phyloP scores from a whole-genome alignment of 306 rosid genomes.

The Sicyos edulis region DNA sequence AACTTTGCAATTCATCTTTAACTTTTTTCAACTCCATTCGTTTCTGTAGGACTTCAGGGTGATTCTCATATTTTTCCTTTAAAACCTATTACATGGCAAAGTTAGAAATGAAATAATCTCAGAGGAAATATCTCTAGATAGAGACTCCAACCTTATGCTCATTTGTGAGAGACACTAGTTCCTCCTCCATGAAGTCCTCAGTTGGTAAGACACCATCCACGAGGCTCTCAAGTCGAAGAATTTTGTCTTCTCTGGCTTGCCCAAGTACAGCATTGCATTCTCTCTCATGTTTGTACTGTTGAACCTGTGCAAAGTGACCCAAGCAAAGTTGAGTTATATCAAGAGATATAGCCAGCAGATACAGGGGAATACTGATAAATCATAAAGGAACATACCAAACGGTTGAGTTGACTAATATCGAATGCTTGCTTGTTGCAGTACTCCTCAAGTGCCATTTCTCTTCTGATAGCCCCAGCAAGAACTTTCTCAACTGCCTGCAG shows the following conservation, averaged over 20 bases:
- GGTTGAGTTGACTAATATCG: conserved; percentile 81
- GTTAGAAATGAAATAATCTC: conserved; percentile 25
- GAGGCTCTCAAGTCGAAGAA: conserved; percentile 83
- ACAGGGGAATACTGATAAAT: conserved; percentile 7
- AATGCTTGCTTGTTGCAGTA: conserved; percentile 70
- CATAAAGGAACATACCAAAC: conserved; percentile 57
- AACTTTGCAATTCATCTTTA: conserved; percentile 65
- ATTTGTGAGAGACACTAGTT: conserved; percentile 54
- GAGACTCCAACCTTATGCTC: conserved; percentile 64
- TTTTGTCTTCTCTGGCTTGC: conserved; percentile 91
- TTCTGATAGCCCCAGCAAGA: conserved; percentile 89
- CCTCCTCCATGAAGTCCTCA: conserved; percentile 84
- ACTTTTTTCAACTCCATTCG: conserved; percentile 70
- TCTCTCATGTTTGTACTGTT: conserved; percentile 85
- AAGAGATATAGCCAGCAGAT: conserved; percentile 20
- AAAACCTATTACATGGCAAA: conserved; percentile 48
- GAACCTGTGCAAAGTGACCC: conserved; percentile 49
- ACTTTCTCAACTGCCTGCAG: conserved; percentile 80
- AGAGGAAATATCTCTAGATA: conserved; percentile 14
- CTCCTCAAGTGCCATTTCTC: conserved; percentile 97
- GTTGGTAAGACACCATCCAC: conserved; percentile 88
- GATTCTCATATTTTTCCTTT: conserved; percentile 81
- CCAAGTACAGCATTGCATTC: conserved; percentile 83
- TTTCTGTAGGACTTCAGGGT: conserved; percentile 77
- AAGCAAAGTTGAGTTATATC: conserved; percentile 30